Base-by-base conservation (phyloP, 1,284 basidiomycete genomes). In the Ustilago cynodontis region DNA sequence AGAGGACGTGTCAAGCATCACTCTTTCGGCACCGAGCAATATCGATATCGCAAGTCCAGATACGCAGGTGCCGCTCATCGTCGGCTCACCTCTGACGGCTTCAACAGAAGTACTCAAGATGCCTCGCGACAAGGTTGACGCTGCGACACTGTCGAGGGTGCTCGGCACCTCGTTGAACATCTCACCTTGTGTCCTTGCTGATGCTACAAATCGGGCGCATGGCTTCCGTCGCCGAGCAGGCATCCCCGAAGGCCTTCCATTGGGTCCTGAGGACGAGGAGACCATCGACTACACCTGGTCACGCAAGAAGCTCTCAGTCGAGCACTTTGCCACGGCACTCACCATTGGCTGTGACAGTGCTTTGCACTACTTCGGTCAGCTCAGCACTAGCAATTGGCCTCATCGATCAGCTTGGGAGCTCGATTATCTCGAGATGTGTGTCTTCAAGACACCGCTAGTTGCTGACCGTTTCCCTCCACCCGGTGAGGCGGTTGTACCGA, bases 391-490 rank as follows among this genome's bases (percentile, higher is more conserved):
- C 22, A 52, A 68, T 3, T 85, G 82, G 83, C 60, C 65, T 0
- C 60, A 75, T 39, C 59, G 64, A 0, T 77, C 82, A 5, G 78
- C 80, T n/a, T 85, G 83, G 83, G 83, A 85, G 63, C 70, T 85
- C n/a, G 76, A 80, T 56, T 85, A 85, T 35, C 68, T 85, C 18
- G 80, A 85, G 53, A 73, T 78, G 62, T 84, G 81, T 61, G 81
- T 84, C 2, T 82, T 85, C 63, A 74, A 82, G 24, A 67, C 77
- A 11, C 69, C 70, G 7, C 64, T 84, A 14, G 65, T 81, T 0
- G 71, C 75, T 14, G 69, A 79, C 18, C 77, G 83, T 1, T 85
- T 85, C 66, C 81, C 81, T 8, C 71, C 83, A 20, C 83, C 83
- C 0, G 73, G 78, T 8, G 70, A 72, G 8, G 59, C 63, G 14